Base-by-base conservation (phyloP, 2,329 filamentous ascomycete species). In the Lasiodiplodia gonubiensis region DNA sequence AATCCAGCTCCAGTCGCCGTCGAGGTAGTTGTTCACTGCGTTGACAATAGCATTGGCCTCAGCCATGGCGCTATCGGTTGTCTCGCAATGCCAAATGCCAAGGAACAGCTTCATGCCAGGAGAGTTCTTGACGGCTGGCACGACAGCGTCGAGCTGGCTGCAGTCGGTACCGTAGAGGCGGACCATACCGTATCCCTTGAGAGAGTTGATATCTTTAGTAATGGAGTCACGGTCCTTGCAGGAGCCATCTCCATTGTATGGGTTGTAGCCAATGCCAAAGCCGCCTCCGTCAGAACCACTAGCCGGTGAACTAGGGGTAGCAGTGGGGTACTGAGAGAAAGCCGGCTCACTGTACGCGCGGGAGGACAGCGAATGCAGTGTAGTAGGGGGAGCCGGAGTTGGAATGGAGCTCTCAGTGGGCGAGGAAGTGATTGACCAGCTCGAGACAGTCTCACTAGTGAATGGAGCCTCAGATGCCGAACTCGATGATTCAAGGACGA, bases 141-240 rank as follows among this genome's bases (percentile, higher is more conserved):
- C 78, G 37, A 90, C 86, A 16, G 84, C 86, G 2, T 83, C 77
- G 48, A 92, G 85, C 76, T 94, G 90, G 73, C 92, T 82, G 78
- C 93, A 96, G 77, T 93, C 92, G 67, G 88, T 88, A 64, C 92
- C 93, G 75, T 97, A 97, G 74, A 92, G 86, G 61, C 93, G 91
- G 66, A 96, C 81, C 42, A 89, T 78, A 21, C 83, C 83, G 78
- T 90, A 93, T 16, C 80, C 81, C 33, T 88, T 81, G 63, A 89
- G 80, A 55, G 79, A 79, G 18, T 80, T 79, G 71, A 95, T 86
- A 73, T 97, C 92, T 23, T 80, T 75, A 68, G 86, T 82, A 63
- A 96, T 84, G 71, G 92, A 82, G 1, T 81, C 79, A 64, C 84
- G 80, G 6, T 85, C 82, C 78, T 94, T 95, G 85, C 92, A 96